A percentile compares a stretch with the other conserved stretches of the same genome.
These are phyloP conservation scores for Podospora didyma DNA, from an alignment of 495 filamentous ascomycete genomes.

Conservation along the genomic window DNA sequence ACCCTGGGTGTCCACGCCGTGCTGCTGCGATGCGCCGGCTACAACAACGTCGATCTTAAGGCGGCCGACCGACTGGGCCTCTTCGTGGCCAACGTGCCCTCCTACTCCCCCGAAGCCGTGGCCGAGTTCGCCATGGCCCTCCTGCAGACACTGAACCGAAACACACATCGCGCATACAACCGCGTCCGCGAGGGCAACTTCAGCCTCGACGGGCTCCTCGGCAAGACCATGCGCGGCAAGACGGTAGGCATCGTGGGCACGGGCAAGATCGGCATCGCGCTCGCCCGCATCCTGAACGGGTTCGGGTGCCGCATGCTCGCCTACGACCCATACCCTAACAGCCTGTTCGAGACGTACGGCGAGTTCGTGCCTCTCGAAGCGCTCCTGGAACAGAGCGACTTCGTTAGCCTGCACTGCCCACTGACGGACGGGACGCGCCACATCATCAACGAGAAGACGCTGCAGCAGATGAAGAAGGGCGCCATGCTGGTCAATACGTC, in stretches of 20 bases:
- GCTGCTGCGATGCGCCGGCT: conserved; percentile 66
- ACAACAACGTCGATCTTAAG: conserved; percentile 62
- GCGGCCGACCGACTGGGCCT: conserved; percentile 53
- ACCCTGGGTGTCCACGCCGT: conserved; percentile 49
- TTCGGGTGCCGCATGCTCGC: conserved; percentile 61
- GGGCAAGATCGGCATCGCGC: conserved; percentile 50
- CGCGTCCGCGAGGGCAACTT: conserved; percentile 72
- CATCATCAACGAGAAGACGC: conserved; percentile 53
- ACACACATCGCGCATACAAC: conserved; percentile 67
- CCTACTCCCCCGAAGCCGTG: conserved; percentile 68
- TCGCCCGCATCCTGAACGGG: conserved; percentile 53
- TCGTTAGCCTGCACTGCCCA: conserved; percentile 64
- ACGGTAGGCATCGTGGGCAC: conserved; percentile 56
- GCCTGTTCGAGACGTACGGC: conserved; percentile 48
- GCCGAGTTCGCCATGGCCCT: conserved; percentile 68
- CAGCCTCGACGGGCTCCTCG: conserved; percentile 60
- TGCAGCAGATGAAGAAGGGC: conserved; percentile 54
- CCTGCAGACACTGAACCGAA: conserved; percentile 65
- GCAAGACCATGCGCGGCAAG: conserved; percentile 56
- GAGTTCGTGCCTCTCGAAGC: conserved; percentile 52
- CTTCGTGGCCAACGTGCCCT: conserved; percentile 63
- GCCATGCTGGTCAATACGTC: conserved; percentile 65
- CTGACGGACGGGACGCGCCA: conserved; percentile 55
- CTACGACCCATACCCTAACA: conserved; percentile 50
- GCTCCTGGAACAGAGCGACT: conserved; percentile 52